Evolutionary conservation across 2,329 filamentous ascomycete genomes (phyloP).

Genomic region (Colletotrichum coccodes): DNA sequence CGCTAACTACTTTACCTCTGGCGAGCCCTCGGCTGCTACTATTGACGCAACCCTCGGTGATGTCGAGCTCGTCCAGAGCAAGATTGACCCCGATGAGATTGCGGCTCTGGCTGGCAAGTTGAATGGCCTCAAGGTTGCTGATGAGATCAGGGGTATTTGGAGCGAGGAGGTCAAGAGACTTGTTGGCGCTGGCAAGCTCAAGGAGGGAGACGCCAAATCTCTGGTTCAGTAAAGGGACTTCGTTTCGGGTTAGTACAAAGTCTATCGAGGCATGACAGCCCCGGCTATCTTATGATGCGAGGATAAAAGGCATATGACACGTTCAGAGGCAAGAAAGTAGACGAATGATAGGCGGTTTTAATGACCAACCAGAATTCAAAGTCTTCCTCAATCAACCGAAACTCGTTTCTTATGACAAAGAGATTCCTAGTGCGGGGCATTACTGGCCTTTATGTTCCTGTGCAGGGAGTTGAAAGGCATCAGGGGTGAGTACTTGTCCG

Average conservation of each 20-base stretch:
- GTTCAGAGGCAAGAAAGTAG: conserved; percentile 1
- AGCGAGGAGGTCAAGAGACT: conserved; percentile 81
- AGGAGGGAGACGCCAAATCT: conserved; percentile 82
- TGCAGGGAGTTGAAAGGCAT: neutral
- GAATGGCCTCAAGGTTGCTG: conserved; percentile 79
- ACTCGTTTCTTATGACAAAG: too few relatives aligned
- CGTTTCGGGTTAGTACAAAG: neutral
- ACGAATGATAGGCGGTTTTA: neutral
- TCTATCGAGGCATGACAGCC: conserved; percentile 3
- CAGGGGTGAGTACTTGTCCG: neutral
- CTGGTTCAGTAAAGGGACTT: conserved; percentile 51
- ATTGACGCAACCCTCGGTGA: conserved; percentile 88
- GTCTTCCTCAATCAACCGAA: neutral
- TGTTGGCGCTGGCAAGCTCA: conserved; percentile 84
- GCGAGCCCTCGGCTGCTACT: conserved; percentile 77
- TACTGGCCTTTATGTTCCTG: too few relatives aligned
- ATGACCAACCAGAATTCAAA: neutral
- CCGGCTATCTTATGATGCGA: neutral
- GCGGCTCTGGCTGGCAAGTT: conserved; percentile 85
- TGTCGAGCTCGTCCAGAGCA: conserved; percentile 86
- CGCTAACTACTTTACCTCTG: conserved; percentile 90
- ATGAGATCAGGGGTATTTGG: conserved; percentile 89
- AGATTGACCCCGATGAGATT: conserved; percentile 92
- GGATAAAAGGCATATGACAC: neutral
- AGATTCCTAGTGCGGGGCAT: too few relatives aligned